Evolutionary conservation across 176 grass and related monocot genomes (phyloP), one percentile per base, ranked within the genome.

Genomic region (Pontederia paniculata): DNA sequence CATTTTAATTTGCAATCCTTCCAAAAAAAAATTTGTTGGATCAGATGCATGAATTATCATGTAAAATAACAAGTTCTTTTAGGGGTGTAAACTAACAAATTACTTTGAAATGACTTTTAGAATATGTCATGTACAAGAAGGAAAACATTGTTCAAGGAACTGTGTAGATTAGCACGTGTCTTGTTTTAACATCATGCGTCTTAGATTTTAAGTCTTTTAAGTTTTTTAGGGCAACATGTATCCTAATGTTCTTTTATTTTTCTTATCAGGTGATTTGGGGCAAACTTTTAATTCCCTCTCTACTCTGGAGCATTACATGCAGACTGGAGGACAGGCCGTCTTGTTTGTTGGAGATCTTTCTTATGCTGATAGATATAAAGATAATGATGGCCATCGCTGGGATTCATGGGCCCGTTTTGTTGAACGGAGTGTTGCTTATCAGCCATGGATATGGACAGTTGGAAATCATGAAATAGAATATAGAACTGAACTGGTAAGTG

Each of bases 381-480:
- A 90, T 69, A 73, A 97, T 71, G 91, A 97, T 52, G 91, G 91
- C 8, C 58, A 74, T 74, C 80, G 91, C 54, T 97, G 91, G 91
- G 91, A 97, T 71, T 78, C 85, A 57, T 97, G 86, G 86, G 86
- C 73, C 55, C 86, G 74, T 25, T 59, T 97, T 81, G 65, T 90
- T 65, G 91, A 97, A 73, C 57, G 48, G 43, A 81, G 83, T 79
- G 62, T 77, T 59, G 86, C 91, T 13, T 90, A 87, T 72, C 91
- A 97, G 25, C 83, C 91, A 73, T 97, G 91, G 91, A 90, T 97
- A 51, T 90, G 82, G 73, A 76, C 48, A 50, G 11, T 76, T 90
- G 91, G 91, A 48, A 97, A 97, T 76, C 91, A 97, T 68, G 91
- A 97, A 76, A 90, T 97, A 81, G 91, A 90, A 60, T 97, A 84